These are phyloP conservation scores for Geranomyces michiganensis DNA, from an alignment of 192 early-diverging fungal genomes.

Conservation along the genomic window DNA sequence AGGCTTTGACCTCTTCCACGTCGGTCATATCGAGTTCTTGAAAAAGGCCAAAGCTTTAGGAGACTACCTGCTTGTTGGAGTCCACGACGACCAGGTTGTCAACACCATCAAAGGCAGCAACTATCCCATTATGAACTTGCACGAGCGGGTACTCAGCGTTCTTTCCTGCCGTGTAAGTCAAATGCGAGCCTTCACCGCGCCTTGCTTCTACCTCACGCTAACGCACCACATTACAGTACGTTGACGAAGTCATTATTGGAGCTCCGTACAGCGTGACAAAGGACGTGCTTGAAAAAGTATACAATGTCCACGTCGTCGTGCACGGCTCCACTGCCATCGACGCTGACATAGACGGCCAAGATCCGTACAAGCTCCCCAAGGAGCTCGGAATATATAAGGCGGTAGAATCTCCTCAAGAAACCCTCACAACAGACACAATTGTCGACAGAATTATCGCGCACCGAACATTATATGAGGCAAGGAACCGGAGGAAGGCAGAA, in stretches of 20 bases:
- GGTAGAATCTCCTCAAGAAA: slow-evolving; percentile 75
- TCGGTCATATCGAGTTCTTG: slow-evolving; percentile 94
- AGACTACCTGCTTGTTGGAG: slow-evolving; percentile 89
- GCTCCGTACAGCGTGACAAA: slow-evolving; percentile 87
- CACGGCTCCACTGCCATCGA: slow-evolving; percentile 72
- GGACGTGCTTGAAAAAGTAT: slow-evolving; percentile 83
- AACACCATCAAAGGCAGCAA: slow-evolving; percentile 84
- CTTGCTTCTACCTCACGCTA: too few species aligned
- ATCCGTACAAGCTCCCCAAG: slow-evolving; percentile 88
- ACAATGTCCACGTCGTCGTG: slow-evolving; percentile 80
- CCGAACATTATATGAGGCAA: slow-evolving; percentile 68
- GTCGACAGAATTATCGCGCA: slow-evolving; percentile 89
- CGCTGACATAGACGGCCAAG: slow-evolving; percentile 71
- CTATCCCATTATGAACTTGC: slow-evolving; percentile 93
- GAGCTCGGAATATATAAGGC: slow-evolving; percentile 74
- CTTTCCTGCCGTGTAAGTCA: slow-evolving; percentile 81
- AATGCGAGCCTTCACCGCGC: not conserved
- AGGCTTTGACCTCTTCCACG: slow-evolving; percentile 94
- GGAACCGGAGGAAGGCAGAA: slow-evolving; percentile 55
- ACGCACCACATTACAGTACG: slow-evolving; percentile 57
- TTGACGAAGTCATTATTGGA: slow-evolving; percentile 92
- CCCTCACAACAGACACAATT: slow-evolving; percentile 83
- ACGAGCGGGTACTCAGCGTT: slow-evolving; percentile 92
- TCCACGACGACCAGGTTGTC: slow-evolving; percentile 90
- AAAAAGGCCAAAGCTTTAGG: slow-evolving; percentile 81